phyloP scores from a whole-genome alignment of 768 basidiomycete species.

The Termitomyces sp. region DNA sequence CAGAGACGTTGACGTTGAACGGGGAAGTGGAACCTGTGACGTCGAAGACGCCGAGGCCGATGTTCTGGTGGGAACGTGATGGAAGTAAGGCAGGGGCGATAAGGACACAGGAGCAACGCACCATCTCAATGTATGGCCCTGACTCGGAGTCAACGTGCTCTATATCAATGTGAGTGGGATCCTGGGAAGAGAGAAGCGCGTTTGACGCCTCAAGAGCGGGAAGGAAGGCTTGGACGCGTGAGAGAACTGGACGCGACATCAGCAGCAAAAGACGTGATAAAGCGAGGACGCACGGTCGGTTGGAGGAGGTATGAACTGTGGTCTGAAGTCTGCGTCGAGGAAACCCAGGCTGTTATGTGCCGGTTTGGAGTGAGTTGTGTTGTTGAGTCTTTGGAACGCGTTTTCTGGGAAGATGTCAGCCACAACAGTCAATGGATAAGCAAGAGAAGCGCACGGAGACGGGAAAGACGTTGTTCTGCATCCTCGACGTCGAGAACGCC shows the following conservation, averaged over 20 bases:
- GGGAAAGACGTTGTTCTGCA: not conserved
- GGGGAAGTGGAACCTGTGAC: constrained; percentile 14
- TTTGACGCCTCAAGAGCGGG: constrained; percentile 69
- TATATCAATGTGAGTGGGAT: constrained; percentile 58
- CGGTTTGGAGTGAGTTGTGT: not conserved
- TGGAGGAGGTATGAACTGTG: constrained; percentile 34
- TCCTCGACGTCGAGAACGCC: constrained; percentile 6
- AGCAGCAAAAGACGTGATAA: not conserved
- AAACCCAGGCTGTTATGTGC: not conserved
- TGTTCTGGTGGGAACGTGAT: constrained; percentile 36
- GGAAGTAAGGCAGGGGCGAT: not conserved
- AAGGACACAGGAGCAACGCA: constrained; percentile 16
- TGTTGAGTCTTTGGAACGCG: not conserved
- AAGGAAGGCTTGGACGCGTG: constrained; percentile 64
- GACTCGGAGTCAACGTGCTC: constrained; percentile 50
- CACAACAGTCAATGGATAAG: not conserved
- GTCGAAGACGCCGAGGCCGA: constrained; percentile 62
- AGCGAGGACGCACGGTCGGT: constrained; percentile 38
- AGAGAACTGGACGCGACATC: constrained; percentile 42
- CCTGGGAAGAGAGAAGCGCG: constrained; percentile 39
- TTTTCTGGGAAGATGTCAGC: not conserved
- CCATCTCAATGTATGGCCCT: constrained; percentile 64
- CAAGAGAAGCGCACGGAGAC: not conserved
- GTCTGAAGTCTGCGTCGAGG: not conserved
- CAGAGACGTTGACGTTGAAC: not conserved